These are phyloP conservation scores for Sporothrix schenckii DNA, from an alignment of 2,329 filamentous ascomycete species.

Conservation along the genomic window DNA sequence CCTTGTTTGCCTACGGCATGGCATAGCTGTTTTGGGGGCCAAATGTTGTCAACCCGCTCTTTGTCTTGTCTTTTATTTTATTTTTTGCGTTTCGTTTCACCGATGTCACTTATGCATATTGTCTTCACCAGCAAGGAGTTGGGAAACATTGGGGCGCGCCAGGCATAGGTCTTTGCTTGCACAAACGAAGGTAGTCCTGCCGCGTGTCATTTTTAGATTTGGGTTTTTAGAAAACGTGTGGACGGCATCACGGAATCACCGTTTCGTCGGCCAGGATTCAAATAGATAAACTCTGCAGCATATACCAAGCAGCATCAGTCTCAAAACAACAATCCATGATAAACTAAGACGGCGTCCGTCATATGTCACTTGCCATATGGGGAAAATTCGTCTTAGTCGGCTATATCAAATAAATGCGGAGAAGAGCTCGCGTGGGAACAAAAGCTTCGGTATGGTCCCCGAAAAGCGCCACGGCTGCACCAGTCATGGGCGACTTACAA, in stretches of 20 bases:
- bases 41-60: not conserved
- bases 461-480: not conserved
- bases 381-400: not conserved
- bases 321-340: not conserved
- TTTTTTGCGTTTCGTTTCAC: not conserved
- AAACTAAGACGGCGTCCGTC: not conserved
- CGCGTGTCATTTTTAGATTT: not conserved
- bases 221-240: not conserved
- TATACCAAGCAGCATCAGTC: not conserved
- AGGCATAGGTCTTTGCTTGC: not conserved
- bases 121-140: slow-evolving; percentile 23
- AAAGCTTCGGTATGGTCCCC: not conserved
- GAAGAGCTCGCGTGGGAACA: slow-evolving; percentile 7
- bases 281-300: not conserved
- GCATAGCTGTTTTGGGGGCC: not conserved
- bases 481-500: not conserved
- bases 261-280: not conserved
- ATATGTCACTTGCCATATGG: not conserved
- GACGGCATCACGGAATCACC: not conserved
- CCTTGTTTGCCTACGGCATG: slow-evolving; percentile 32
- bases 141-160: slow-evolving; percentile 6
- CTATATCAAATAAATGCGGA: slow-evolving; percentile 13
- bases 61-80: not conserved
- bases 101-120: not conserved
- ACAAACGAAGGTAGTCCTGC: not conserved